These are phyloP conservation scores for Potentilla sterilis DNA, from an alignment of 306 rosid genomes.

Conservation along the genomic window DNA sequence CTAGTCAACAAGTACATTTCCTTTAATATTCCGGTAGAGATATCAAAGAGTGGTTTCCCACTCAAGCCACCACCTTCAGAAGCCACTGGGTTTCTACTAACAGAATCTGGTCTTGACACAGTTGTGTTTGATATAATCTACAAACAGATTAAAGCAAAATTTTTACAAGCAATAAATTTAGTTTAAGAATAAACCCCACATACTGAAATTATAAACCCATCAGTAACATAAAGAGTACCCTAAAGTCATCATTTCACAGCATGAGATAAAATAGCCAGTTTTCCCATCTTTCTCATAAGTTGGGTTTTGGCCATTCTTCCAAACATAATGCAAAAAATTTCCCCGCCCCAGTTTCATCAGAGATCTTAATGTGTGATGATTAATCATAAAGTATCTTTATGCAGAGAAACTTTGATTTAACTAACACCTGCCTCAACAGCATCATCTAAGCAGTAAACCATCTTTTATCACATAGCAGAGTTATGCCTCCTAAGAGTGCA, in stretches of 20 bases:
- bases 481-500: constrained; percentile 4
- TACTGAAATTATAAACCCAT: not conserved
- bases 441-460: not conserved
- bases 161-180: not conserved
- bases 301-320: not conserved
- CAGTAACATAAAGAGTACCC: not conserved
- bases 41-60: constrained; percentile 89
- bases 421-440: not conserved
- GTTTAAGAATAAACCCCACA: not conserved
- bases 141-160: not conserved
- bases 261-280: not conserved
- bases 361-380: not conserved
- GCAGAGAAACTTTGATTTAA: not conserved
- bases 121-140: constrained; percentile 94
- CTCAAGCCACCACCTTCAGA: constrained; percentile 91
- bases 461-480: not conserved
- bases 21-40: constrained; percentile 71
- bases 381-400: not conserved
- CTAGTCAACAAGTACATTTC: constrained; percentile 86
- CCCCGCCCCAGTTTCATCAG: not conserved
- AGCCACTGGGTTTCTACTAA: constrained; percentile 49
- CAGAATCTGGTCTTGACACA: constrained; percentile 81
- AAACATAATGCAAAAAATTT: not conserved
- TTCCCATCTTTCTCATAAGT: not conserved
- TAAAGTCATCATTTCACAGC: not conserved